Evolutionary conservation across 768 basidiomycete genomes (phyloP), one percentile per base, ranked within the genome.

Genomic region (Megacollybia marginata): DNA sequence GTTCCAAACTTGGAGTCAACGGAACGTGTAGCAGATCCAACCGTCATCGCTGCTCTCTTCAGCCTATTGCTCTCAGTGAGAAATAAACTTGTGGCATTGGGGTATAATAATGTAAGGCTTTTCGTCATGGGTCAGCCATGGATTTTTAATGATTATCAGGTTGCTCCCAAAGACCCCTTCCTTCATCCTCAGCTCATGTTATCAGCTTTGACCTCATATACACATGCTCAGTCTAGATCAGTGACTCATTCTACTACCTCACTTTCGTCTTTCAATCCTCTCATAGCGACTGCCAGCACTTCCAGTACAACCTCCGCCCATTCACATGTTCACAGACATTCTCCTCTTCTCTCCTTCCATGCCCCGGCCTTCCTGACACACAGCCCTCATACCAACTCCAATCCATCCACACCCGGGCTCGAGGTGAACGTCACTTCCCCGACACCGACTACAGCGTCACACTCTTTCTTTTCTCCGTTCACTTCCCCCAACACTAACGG

Each of bases 151-250:
- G 10, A 13, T 19, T 18, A 42, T 18, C 55, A 71, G 56, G 54
- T 62, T 32, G 67, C 83, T 34, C 84, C 88, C 2, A 83, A 82
- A 61, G 90, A 92, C 62, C 89, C 90, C 1, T 90, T 92, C 59
- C 67, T 87, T 42, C 76, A 88, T 50, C 85, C 87, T 1, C 61
- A 75, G 36, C 67, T 67, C 9, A 85, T 92, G 52, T 58, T 75
- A 18, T 62, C 67, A 20, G 75, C 76, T 1, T 67, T 91, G 6
- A 61, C 56, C 42, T 3, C 38, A 40, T 40, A 40, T 40, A 5
- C 18, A 15, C 38, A 40, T 18, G 8, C 15, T 15, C 38, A 40
- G 13, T 40, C 38, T 18, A 13, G 38, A 13, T 40, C 38, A 18
- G 18, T 40, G 18, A 15, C 38, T 40, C 38, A 40, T 40, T 40